Evolutionary conservation across 2,329 filamentous ascomycete species (phyloP).

Genomic region (Penicillium decumbens): DNA sequence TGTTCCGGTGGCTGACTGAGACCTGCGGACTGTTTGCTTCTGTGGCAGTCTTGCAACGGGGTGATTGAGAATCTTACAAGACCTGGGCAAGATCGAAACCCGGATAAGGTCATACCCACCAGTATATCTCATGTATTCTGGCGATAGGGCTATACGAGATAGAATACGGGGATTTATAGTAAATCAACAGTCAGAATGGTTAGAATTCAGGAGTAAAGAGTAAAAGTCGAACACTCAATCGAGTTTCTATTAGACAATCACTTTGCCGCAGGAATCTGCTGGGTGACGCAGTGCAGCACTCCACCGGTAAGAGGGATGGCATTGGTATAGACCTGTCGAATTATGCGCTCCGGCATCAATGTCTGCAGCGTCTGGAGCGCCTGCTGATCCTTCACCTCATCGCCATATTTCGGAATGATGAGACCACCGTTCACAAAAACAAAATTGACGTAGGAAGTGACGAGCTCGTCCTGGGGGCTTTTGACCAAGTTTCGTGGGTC

Average conservation of each 20-base stretch:
- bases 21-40: no score
- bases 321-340: conserved; percentile 25
- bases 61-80: background rate
- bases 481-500: background rate
- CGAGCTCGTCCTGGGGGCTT: background rate
- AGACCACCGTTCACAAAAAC: background rate
- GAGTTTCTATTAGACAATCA: background rate
- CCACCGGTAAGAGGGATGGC: conserved; percentile 27
- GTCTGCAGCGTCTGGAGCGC: background rate
- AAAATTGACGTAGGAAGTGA: background rate
- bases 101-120: background rate
- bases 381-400: background rate
- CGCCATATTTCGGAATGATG: background rate
- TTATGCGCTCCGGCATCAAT: conserved; percentile 17
- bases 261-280: conserved; percentile 19
- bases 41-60: background rate
- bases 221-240: background rate
- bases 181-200: background rate
- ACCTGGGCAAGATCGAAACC: background rate
- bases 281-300: conserved; percentile 30
- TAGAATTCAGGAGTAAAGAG: background rate
- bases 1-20: no score
- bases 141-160: background rate
- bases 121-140: background rate
- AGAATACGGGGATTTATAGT: background rate